Conservation (phyloP, 352 stramenopile species). For the Phytophthora syringae region DNA sequence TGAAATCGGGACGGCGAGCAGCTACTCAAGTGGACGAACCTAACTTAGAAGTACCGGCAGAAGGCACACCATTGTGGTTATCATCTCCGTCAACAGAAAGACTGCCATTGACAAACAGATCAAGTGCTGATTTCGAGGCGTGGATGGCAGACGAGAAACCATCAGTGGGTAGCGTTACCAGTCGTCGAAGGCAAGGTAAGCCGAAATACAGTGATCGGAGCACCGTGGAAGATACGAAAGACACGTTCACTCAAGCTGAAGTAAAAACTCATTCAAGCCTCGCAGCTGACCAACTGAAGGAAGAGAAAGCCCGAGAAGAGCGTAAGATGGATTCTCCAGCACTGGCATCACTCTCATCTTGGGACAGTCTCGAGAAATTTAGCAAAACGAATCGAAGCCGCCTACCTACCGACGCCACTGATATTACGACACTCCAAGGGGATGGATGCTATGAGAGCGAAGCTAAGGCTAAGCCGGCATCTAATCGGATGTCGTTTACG, state of each 20-base stretch:
- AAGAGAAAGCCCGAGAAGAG: constrained; percentile 8
- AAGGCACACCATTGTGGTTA: constrained; percentile 35
- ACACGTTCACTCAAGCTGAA: constrained; percentile 3
- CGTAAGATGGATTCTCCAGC: constrained; percentile 3
- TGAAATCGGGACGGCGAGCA: constrained; percentile 1
- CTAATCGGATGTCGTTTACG: constrained; percentile 15
- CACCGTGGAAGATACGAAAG: background rate
- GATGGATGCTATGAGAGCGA: constrained; percentile 1
- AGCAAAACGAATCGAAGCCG: constrained; percentile 77
- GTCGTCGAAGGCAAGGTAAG: constrained; percentile 31
- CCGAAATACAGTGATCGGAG: background rate
- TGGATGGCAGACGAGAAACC: constrained; percentile 29
- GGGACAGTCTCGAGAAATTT: constrained; percentile 85
- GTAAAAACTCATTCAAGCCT: constrained; percentile 8
- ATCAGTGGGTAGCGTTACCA: constrained; percentile 13
- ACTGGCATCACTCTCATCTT: constrained; percentile 37
- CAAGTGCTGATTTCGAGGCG: constrained; percentile 1
- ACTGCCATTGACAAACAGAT: constrained; percentile 12
- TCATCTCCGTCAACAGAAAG: constrained; percentile 11
- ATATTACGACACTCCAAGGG: background rate
- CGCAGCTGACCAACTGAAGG: background rate
- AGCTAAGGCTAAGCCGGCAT: constrained; percentile 2
- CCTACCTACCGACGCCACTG: constrained; percentile 27
- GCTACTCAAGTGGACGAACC: background rate
- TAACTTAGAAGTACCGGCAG: constrained; percentile 4